A percentile compares a stretch with the other conserved stretches of the same genome.
These are phyloP conservation scores for Colletotrichum sp. DNA, from an alignment of 2,329 filamentous ascomycete genomes.

Conservation along the genomic window DNA sequence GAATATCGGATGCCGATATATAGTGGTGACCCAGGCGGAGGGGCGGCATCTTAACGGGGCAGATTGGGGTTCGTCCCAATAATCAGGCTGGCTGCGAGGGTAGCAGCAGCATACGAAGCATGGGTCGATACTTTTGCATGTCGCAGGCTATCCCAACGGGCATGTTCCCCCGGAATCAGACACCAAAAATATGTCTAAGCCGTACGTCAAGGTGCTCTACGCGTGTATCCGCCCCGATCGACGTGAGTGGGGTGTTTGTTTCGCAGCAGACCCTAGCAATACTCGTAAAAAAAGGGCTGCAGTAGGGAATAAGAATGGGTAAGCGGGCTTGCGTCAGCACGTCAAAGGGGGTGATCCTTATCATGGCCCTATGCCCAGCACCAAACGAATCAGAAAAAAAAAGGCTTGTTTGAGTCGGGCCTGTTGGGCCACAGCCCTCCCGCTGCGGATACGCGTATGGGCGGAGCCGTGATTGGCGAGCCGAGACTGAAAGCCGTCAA, in stretches of 20 bases:
- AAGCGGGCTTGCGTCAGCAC: background rate
- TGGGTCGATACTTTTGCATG: background rate
- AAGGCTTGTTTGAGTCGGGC: background rate
- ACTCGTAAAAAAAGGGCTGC: background rate
- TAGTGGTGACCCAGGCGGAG: background rate
- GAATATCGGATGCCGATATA: background rate
- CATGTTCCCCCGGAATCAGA: background rate
- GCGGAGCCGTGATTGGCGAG: background rate
- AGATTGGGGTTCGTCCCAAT: background rate
- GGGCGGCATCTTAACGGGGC: background rate
- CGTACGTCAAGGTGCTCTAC: background rate
- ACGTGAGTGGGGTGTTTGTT: background rate
- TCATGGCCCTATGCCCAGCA: background rate
- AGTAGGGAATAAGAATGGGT: background rate
- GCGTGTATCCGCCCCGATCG: background rate
- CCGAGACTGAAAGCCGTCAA: background rate
- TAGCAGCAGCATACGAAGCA: background rate
- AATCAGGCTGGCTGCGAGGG: background rate
- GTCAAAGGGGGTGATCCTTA: background rate
- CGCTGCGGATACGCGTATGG: background rate
- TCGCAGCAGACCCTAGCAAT: background rate
- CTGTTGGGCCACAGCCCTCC: background rate
- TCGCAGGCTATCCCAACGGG: background rate
- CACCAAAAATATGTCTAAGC: background rate
- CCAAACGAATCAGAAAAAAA: background rate